phyloP scores from a whole-genome alignment of 2,329 filamentous ascomycete species.

The Paramyrothecium roridum region DNA sequence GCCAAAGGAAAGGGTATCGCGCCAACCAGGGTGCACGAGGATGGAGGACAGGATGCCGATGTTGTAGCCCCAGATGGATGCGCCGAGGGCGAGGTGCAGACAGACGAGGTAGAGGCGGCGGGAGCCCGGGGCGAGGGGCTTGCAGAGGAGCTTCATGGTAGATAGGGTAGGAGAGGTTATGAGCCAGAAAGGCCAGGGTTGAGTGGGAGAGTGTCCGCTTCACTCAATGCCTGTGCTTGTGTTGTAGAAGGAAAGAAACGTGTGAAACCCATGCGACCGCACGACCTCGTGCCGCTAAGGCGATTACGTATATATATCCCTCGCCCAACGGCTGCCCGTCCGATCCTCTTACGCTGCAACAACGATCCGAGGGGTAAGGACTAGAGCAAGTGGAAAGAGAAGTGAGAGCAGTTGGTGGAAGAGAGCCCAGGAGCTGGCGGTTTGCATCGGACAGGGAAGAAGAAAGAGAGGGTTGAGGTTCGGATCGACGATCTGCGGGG shows the following conservation, averaged over 20 bases:
- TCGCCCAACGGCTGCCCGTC: background rate
- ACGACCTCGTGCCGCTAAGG: too few species aligned
- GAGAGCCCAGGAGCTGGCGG: too few species aligned
- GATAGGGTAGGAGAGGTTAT: background rate
- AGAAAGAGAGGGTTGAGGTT: too few species aligned
- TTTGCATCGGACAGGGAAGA: too few species aligned
- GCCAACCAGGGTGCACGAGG: conserved; percentile 53
- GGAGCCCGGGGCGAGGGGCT: conserved; percentile 8
- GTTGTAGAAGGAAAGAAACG: too few species aligned
- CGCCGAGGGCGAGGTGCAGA: conserved; percentile 51
- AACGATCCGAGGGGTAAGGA: too few species aligned
- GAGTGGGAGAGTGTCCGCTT: background rate
- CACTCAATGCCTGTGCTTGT: background rate
- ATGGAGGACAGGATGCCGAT: conserved; percentile 26
- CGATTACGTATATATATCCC: background rate
- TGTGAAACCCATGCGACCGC: too few species aligned
- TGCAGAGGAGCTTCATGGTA: background rate
- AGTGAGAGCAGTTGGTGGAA: too few species aligned
- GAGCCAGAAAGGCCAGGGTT: background rate
- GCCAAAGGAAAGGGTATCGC: conserved; percentile 29
- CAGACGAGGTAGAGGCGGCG: conserved; percentile 43
- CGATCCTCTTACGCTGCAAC: background rate
- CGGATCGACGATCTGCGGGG: too few species aligned
- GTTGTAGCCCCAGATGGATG: conserved; percentile 29
- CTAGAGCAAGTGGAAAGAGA: too few species aligned